Conservation (phyloP, 2,329 filamentous ascomycete species). For the Colletotrichum sp. region DNA sequence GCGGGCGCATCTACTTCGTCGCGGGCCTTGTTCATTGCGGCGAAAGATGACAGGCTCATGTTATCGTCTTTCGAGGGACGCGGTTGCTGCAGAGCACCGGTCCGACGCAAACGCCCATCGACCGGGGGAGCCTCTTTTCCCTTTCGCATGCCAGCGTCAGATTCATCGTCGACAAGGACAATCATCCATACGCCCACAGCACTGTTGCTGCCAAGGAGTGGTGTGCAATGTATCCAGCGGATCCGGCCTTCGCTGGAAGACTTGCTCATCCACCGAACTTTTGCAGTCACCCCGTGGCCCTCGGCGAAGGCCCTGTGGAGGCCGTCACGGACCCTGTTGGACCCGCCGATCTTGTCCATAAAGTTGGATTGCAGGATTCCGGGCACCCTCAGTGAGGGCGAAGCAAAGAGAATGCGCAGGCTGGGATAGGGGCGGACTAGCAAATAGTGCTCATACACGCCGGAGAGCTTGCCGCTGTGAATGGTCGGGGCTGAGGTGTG, state of each 20-base stretch:
- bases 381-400: constrained; percentile 68
- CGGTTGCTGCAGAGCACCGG: neutral
- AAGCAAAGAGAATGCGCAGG: constrained; percentile 72
- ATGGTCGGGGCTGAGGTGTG: neutral
- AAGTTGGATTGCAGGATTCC: constrained; percentile 69
- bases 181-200: constrained; percentile 81
- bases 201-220: constrained; percentile 69
- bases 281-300: constrained; percentile 75
- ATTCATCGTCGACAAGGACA: constrained; percentile 71
- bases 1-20: neutral
- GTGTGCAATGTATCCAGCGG: constrained; percentile 81
- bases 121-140: constrained; percentile 29
- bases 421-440: constrained; percentile 70
- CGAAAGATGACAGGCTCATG: constrained; percentile 24
- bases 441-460: constrained; percentile 64
- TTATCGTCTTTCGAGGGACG: constrained; percentile 17
- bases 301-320: constrained; percentile 65
- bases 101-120: constrained; percentile 16
- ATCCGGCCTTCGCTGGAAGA: constrained; percentile 61
- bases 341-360: constrained; percentile 58
- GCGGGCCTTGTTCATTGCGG: constrained; percentile 9
- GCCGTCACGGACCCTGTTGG: constrained; percentile 50
- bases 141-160: constrained; percentile 18
- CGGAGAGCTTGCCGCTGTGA: constrained; percentile 36
- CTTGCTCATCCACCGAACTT: constrained; percentile 71